These are phyloP conservation scores for Barnettozyma populi DNA, from an alignment of 805 yeast genomes.

Conservation along the genomic window DNA sequence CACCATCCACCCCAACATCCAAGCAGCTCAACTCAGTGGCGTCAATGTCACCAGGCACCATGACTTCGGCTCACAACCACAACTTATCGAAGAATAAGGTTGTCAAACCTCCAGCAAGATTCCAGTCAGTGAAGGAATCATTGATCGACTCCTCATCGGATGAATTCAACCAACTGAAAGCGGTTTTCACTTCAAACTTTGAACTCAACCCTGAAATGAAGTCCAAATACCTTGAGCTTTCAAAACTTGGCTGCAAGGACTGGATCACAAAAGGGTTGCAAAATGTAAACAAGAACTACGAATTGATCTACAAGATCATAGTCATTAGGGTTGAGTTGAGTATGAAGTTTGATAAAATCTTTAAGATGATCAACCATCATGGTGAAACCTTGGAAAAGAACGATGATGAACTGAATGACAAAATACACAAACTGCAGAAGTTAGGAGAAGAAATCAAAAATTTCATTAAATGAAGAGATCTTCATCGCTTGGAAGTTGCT, in stretches of 20 bases:
- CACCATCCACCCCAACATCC: background rate
- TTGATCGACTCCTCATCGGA: conserved; percentile 8
- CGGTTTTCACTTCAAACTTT: conserved; percentile 2
- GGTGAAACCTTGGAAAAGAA: conserved; percentile 29
- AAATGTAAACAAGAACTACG: conserved; percentile 29
- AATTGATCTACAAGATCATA: conserved; percentile 31
- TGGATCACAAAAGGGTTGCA: conserved; percentile 36
- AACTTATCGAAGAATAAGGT: background rate
- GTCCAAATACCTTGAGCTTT: conserved; percentile 25
- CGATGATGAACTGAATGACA: conserved; percentile 29
- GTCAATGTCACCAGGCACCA: background rate
- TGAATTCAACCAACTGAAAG: background rate
- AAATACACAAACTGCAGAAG: conserved; percentile 33
- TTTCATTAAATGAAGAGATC: conserved; percentile 22
- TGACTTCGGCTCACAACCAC: background rate
- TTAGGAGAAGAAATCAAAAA: conserved; percentile 37
- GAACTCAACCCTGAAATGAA: conserved; percentile 8
- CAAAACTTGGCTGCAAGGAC: conserved; percentile 23
- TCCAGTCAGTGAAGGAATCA: conserved; percentile 5
- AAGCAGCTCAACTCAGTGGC: background rate
- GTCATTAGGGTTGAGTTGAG: conserved; percentile 35
- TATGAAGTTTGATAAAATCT: conserved; percentile 33
- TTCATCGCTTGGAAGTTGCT: background rate
- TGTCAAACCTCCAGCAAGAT: conserved; percentile 12
- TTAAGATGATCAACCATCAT: conserved; percentile 32